phyloP scores from a whole-genome alignment of 1,139 yeast species.

The Protomyces arabidopsidicola region DNA sequence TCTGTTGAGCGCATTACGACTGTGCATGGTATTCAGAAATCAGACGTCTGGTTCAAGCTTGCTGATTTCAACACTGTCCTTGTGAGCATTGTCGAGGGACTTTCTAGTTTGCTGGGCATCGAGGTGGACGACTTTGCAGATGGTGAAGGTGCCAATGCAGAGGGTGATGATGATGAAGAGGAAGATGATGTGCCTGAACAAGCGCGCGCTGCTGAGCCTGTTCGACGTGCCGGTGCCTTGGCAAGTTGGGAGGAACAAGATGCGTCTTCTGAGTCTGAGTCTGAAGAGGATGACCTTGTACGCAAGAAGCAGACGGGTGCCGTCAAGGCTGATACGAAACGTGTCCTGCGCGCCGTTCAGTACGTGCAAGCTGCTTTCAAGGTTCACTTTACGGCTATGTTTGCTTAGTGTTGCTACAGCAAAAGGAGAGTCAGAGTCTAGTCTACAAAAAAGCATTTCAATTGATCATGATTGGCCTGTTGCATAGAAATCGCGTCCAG shows the following conservation, averaged over 20 bases:
- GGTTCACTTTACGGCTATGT: constrained; percentile 24
- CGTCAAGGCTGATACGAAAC: constrained; percentile 21
- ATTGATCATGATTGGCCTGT: not conserved
- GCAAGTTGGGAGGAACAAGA: constrained; percentile 19
- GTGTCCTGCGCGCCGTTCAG: constrained; percentile 25
- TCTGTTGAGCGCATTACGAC: constrained; percentile 13
- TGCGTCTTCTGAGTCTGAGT: constrained; percentile 8
- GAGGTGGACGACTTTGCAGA: constrained; percentile 28
- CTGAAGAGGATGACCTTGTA: constrained; percentile 7
- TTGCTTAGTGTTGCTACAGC: constrained; percentile 14
- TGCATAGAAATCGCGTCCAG: not conserved
- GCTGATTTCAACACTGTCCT: constrained; percentile 27
- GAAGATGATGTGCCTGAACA: constrained; percentile 16
- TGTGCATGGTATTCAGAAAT: constrained; percentile 25
- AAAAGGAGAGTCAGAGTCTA: too few species aligned
- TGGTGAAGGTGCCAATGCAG: constrained; percentile 24
- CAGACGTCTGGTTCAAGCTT: constrained; percentile 27
- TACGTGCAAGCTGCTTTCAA: constrained; percentile 26
- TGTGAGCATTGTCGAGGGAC: constrained; percentile 23
- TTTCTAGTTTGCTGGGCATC: constrained; percentile 24
- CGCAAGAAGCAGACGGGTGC: constrained; percentile 11
- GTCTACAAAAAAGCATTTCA: too few species aligned
- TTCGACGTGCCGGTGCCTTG: constrained; percentile 9
- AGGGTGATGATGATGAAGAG: constrained; percentile 18
- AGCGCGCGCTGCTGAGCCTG: constrained; percentile 14